Conservation (phyloP, 2,329 filamentous ascomycete species). For the Aspergillus pseudonomiae region DNA sequence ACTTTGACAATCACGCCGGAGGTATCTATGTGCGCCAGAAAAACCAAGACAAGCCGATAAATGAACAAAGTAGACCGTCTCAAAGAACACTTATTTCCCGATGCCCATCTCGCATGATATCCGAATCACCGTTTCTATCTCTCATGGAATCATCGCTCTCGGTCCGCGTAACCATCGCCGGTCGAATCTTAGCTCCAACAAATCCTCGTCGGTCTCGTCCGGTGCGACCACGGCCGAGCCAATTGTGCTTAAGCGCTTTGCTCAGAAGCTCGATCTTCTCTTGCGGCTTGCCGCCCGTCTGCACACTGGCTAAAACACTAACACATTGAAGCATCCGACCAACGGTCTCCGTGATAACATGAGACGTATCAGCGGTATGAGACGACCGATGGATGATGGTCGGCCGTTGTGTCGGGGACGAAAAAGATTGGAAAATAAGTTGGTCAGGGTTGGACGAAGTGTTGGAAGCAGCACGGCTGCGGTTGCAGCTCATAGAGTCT, state of each 20-base stretch:
- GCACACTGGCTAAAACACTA: conserved; percentile 80
- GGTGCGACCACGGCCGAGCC: conserved; percentile 87
- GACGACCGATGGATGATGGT: conserved; percentile 37
- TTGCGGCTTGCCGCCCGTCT: conserved; percentile 71
- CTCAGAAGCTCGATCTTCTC: conserved; percentile 80
- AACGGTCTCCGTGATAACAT: conserved; percentile 89
- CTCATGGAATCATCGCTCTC: conserved; percentile 30
- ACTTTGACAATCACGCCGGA: conserved; percentile 7
- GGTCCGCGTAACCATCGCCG: conserved; percentile 32
- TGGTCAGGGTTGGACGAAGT: conserved; percentile 62
- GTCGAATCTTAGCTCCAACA: conserved; percentile 66
- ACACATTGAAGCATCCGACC: conserved; percentile 96
- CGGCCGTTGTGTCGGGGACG: conserved; percentile 40
- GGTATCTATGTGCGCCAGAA: conserved; percentile 24
- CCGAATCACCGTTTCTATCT: conserved; percentile 19
- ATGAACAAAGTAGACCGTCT: conserved; percentile 10
- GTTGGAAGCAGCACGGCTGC: conserved; percentile 84
- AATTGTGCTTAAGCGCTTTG: conserved; percentile 91
- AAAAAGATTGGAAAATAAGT: conserved; percentile 46
- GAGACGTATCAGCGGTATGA: conserved; percentile 51
- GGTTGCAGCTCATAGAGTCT: conserved; percentile 56
- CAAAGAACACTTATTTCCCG: conserved; percentile 36
- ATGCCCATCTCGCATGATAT: conserved; percentile 25
- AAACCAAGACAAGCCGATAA: conserved; percentile 12
- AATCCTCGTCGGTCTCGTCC: conserved; percentile 88